Evolutionary conservation across 441 rosid species (phyloP), one percentile per base, ranked within the genome.

Genomic region (Syzygium malaccense): DNA sequence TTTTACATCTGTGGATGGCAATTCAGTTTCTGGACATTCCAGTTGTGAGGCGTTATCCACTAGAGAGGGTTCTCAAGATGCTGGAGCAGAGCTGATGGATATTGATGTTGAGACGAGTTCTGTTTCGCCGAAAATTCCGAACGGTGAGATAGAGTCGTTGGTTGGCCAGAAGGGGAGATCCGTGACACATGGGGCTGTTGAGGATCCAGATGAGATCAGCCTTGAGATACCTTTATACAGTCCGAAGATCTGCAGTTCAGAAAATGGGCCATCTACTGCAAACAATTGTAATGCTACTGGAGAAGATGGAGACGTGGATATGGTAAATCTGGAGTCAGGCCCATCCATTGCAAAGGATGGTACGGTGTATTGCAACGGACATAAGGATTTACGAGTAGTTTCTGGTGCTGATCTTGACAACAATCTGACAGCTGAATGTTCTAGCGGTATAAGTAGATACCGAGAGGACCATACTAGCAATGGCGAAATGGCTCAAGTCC

Each of bases 121-220:
- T 88, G 90, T 32, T 23, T 89, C 92, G 51, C 79, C 89, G 30
- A 90, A 92, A 86, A 88, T 90, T 83, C 85, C 91, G 9, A 90
- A 86, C 14, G 55, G 54, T 78, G 78, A 64, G 75, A 87, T 89
- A 54, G 89, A 91, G 41, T 90, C 88, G 75, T 55, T 79, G 30
- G 55, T 53, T 55, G 90, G 58, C 58, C 86, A 51, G 57, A 86
- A 80, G 85, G 85, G 86, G 87, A 88, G 66, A 49, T 71, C 30
- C 14, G 54, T 33, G 55, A 32, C 48, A n/a, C 51, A 37, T 0
- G 90, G 64, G 49, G 78, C 25, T 53, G 79, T 87, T 4, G 87
- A 85, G 88, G 88, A 87, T 60, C 75, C 32, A 62, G 89, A 71
- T 88, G 86, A 75, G 56, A 79, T 57, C 55, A 89, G 62, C 66